Conservation (phyloP, 192 early-diverging fungal genomes). For the Mortierella antarctica region DNA sequence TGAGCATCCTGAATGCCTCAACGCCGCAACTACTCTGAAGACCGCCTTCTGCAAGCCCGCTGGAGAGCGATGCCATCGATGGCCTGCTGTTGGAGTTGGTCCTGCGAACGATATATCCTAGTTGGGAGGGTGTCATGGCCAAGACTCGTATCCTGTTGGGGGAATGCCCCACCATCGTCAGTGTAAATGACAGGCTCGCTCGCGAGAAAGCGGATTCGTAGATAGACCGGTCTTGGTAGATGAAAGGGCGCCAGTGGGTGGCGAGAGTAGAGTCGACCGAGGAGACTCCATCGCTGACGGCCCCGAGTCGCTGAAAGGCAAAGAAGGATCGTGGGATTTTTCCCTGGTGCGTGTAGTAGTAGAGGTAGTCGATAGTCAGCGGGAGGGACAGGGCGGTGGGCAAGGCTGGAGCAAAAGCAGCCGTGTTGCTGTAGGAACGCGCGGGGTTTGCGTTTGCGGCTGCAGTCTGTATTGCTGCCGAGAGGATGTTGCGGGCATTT, state of each 20-base stretch:
- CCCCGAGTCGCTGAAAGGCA: slow-evolving; percentile 7
- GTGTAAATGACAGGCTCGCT: not conserved
- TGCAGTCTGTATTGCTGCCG: too few relatives aligned
- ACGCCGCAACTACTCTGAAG: not conserved
- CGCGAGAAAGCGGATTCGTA: not conserved
- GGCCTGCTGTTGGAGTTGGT: not conserved
- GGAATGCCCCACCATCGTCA: slow-evolving; percentile 18
- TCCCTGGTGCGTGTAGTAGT: slow-evolving; percentile 23
- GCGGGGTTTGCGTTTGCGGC: not conserved
- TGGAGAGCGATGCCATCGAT: too few relatives aligned
- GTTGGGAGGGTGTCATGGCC: slow-evolving; percentile 26
- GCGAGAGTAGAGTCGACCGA: too few relatives aligned
- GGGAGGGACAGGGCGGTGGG: slow-evolving; percentile 2
- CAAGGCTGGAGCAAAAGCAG: not conserved
- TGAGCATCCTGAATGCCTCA: slow-evolving; percentile 11
- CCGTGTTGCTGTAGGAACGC: not conserved
- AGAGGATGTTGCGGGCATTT: too few relatives aligned
- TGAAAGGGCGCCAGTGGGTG: not conserved
- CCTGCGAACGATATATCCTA: slow-evolving; percentile 1
- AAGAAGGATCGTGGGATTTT: slow-evolving; percentile 17
- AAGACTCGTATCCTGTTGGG: slow-evolving; percentile 24
- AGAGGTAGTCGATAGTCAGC: slow-evolving; percentile 34
- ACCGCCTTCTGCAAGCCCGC: too few relatives aligned
- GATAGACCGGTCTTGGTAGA: too few relatives aligned
- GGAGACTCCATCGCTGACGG: not conserved